These are phyloP conservation scores for Penicillium sp. DNA, from an alignment of 2,329 filamentous ascomycete genomes.

Conservation along the genomic window DNA sequence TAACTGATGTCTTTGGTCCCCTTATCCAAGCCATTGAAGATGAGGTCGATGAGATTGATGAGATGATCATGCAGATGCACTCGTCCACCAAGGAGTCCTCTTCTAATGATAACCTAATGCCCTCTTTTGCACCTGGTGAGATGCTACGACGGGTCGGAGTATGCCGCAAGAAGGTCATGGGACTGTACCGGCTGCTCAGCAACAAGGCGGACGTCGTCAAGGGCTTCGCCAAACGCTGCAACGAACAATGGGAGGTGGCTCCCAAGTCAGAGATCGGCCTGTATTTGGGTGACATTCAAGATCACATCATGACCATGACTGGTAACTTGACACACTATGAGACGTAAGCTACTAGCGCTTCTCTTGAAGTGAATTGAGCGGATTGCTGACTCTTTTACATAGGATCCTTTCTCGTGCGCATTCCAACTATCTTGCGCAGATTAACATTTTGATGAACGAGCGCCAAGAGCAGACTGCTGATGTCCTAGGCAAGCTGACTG, in stretches of 20 bases:
- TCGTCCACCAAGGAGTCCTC: constrained; percentile 47
- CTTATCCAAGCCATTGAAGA: constrained; percentile 91
- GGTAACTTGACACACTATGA: constrained; percentile 94
- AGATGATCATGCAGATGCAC: constrained; percentile 80
- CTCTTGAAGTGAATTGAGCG: not conserved
- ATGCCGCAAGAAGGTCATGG: constrained; percentile 96
- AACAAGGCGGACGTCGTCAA: constrained; percentile 99
- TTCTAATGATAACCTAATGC: constrained; percentile 30
- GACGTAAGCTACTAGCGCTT: constrained; percentile 60
- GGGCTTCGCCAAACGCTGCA: constrained; percentile 96
- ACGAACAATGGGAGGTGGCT: constrained; percentile 95
- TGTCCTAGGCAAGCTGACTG: constrained; percentile 89
- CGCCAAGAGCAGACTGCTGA: constrained; percentile 93
- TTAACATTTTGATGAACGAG: constrained; percentile 99
- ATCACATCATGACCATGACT: constrained; percentile 99
- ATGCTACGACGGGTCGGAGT: constrained; percentile 93
- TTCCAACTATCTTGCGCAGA: constrained; percentile 96
- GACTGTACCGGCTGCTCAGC: constrained; percentile 82
- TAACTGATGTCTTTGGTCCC: constrained; percentile 92
- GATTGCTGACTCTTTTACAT: constrained; percentile 16
- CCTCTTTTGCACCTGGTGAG: constrained; percentile 59
- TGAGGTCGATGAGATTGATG: constrained; percentile 95
- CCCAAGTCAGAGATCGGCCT: constrained; percentile 94
- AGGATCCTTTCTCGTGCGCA: constrained; percentile 89
- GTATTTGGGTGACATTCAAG: constrained; percentile 96